phyloP scores from a whole-genome alignment of 176 grass and related monocot genomes.

The Eragrostis nindensis region DNA sequence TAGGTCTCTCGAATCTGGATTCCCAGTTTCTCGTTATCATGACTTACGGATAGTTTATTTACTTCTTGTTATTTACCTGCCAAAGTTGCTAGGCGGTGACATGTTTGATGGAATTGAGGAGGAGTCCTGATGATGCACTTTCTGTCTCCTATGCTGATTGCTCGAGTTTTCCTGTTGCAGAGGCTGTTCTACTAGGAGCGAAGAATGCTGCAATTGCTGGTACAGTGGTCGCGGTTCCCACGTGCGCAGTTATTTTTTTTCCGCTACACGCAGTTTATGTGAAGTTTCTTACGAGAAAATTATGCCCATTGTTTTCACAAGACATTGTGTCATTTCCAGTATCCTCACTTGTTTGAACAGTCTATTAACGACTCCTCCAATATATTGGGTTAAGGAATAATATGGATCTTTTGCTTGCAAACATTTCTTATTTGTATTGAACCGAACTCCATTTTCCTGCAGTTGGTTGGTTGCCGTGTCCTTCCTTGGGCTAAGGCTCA shows the following conservation, averaged over 20 bases:
- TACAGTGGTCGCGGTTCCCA: conserved; percentile 68
- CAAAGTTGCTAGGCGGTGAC: not conserved
- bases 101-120: not conserved
- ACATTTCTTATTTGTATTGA: conserved; percentile 33
- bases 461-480: conserved; percentile 89
- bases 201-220: conserved; percentile 71
- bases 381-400: not conserved
- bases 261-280: not conserved
- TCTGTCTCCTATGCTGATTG: not conserved
- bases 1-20: not conserved
- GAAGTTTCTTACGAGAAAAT: conserved; percentile 1
- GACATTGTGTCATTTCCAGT: not conserved
- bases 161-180: conserved; percentile 46
- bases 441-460: conserved; percentile 20
- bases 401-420: conserved; percentile 21
- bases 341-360: not conserved
- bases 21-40: not conserved
- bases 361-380: not conserved
- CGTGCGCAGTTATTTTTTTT: conserved; percentile 55
- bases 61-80: not conserved
- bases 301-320: not conserved
- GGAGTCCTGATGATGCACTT: not conserved
- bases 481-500: conserved; percentile 97
- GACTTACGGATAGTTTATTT: not conserved
- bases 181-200: conserved; percentile 66